These are phyloP conservation scores for Colletotrichum kahawae DNA, from an alignment of 2,329 filamentous ascomycete genomes.

Conservation along the genomic window DNA sequence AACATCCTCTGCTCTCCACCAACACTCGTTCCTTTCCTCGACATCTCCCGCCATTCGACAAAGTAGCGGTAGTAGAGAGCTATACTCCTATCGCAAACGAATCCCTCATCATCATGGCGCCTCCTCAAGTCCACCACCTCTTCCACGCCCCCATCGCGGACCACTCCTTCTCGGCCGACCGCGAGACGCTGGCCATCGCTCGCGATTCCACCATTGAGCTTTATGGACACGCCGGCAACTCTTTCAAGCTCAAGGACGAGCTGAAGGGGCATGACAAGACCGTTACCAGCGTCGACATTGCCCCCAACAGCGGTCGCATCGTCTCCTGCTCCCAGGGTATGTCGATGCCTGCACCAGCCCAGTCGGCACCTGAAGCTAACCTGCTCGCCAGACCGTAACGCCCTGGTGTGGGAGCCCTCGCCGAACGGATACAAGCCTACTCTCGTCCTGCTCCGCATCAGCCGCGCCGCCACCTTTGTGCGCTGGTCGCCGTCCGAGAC, in stretches of 20 bases:
- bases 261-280: constrained; percentile 97
- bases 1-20: background rate
- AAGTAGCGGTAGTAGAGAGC: constrained; percentile 90
- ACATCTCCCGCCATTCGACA: background rate
- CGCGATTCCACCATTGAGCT: constrained; percentile 91
- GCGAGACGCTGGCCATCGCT: constrained; percentile 85
- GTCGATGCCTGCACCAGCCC: constrained; percentile 22
- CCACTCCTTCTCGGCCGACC: constrained; percentile 97
- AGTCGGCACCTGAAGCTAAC: background rate
- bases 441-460: constrained; percentile 94
- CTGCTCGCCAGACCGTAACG: constrained; percentile 80
- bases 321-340: constrained; percentile 95
- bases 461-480: constrained; percentile 93
- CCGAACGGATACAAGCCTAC: constrained; percentile 94
- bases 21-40: background rate
- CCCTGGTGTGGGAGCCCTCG: constrained; percentile 97
- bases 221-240: constrained; percentile 74
- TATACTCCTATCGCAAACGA: constrained; percentile 75
- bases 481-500: constrained; percentile 96
- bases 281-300: constrained; percentile 95
- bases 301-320: constrained; percentile 87
- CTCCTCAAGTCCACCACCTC: constrained; percentile 92
- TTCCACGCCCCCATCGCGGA: constrained; percentile 97
- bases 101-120: constrained; percentile 67
- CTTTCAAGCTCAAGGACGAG: constrained; percentile 87